Conservation (phyloP, 805 yeast species). For the Wickerhamomyces rabaulensis region DNA sequence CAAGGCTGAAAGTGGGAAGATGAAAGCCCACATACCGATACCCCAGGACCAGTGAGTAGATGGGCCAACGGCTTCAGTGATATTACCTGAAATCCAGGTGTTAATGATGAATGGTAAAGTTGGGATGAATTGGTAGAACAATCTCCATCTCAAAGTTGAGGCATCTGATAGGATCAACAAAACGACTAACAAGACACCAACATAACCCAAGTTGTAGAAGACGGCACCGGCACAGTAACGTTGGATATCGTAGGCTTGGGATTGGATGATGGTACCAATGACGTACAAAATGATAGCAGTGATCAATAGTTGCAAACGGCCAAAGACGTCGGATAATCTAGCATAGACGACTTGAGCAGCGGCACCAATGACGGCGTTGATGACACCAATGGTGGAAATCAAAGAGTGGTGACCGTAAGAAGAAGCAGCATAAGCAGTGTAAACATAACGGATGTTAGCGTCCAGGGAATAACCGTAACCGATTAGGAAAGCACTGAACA, state of each 20-base stretch:
- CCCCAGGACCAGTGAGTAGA: slow-evolving; percentile 59
- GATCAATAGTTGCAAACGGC: slow-evolving; percentile 49
- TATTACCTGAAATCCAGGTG: slow-evolving; percentile 71
- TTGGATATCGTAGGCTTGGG: slow-evolving; percentile 52
- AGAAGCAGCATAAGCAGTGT: slow-evolving; percentile 50
- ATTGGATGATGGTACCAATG: slow-evolving; percentile 60
- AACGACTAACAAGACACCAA: slow-evolving; percentile 54
- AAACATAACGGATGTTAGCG: slow-evolving; percentile 41
- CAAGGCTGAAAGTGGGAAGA: slow-evolving; percentile 59
- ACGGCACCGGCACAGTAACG: slow-evolving; percentile 64
- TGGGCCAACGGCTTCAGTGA: slow-evolving; percentile 35
- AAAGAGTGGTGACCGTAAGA: slow-evolving; percentile 51
- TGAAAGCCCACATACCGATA: slow-evolving; percentile 76
- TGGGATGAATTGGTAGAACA: slow-evolving; percentile 58
- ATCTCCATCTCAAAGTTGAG: slow-evolving; percentile 67
- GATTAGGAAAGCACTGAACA: slow-evolving; percentile 41
- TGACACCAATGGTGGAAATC: slow-evolving; percentile 52
- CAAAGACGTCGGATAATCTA: slow-evolving; percentile 60
- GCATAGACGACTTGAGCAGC: slow-evolving; percentile 64
- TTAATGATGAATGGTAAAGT: slow-evolving; percentile 70
- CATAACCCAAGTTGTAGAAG: slow-evolving; percentile 48
- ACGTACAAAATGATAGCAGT: slow-evolving; percentile 49
- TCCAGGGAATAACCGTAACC: slow-evolving; percentile 55
- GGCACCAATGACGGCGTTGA: slow-evolving; percentile 56
- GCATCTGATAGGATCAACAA: slow-evolving; percentile 60